phyloP scores from a whole-genome alignment of 257 asterid genomes.

The Penstemon newberryi region DNA sequence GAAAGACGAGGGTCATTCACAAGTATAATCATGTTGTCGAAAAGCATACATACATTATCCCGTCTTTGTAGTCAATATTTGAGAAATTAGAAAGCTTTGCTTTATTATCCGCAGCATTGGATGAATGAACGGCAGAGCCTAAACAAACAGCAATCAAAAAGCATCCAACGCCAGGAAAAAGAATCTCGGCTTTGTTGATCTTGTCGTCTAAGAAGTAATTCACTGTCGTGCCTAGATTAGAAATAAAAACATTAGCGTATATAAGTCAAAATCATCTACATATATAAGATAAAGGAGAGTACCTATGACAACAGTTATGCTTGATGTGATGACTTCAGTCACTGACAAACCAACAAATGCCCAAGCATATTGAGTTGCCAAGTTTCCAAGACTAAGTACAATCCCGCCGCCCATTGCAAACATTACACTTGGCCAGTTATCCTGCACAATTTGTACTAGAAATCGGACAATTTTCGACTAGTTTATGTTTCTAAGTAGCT shows the following conservation, averaged over 20 bases:
- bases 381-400: conserved; percentile 83
- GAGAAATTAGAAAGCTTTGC: conserved; percentile 56
- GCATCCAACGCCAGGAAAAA: conserved; percentile 90
- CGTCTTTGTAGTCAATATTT: conserved; percentile 31
- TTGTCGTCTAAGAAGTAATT: conserved; percentile 84
- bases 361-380: conserved; percentile 95
- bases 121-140: conserved; percentile 78
- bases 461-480: background rate
- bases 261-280: background rate
- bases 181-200: conserved; percentile 91
- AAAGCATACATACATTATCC: conserved; percentile 37
- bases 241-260: background rate
- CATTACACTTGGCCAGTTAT: conserved; percentile 75
- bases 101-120: conserved; percentile 75
- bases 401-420: conserved; percentile 94
- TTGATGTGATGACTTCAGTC: conserved; percentile 78
- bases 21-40: too few relatives aligned
- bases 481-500: background rate
- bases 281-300: conserved; percentile 13
- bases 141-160: conserved; percentile 90
- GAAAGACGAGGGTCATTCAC: background rate
- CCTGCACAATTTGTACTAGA: conserved; percentile 42
- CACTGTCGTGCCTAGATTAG: conserved; percentile 73
- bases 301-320: conserved; percentile 95
- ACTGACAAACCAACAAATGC: conserved; percentile 92